Conservation (phyloP, 805 yeast genomes). For the Saccharomycopsis sp. region DNA sequence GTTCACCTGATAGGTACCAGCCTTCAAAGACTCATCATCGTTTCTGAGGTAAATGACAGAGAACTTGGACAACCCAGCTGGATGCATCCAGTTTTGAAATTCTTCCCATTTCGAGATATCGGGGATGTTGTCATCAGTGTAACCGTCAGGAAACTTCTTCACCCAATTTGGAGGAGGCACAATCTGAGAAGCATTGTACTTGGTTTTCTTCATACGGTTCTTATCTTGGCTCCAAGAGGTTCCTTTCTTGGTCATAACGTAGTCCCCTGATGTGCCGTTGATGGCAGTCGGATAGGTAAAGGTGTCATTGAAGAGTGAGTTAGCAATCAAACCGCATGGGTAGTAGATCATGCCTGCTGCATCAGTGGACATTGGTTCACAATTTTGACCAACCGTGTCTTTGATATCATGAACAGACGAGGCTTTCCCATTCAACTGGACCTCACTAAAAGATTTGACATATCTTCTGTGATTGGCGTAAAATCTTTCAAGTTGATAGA, state of each 20-base stretch:
- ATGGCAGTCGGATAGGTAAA: slow-evolving; percentile 41
- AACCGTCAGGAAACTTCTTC: slow-evolving; percentile 72
- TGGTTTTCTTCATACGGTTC: slow-evolving; percentile 61
- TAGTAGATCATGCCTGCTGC: slow-evolving; percentile 56
- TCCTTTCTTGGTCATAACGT: slow-evolving; percentile 37
- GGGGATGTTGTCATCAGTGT: slow-evolving; percentile 74
- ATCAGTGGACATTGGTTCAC: slow-evolving; percentile 53
- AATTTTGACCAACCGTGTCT: slow-evolving; percentile 33
- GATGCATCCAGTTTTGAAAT: slow-evolving; percentile 96
- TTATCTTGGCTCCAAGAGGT: slow-evolving; percentile 85
- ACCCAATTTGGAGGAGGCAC: slow-evolving; percentile 96
- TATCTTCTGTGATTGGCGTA: slow-evolving; percentile 93
- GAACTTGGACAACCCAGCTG: slow-evolving; percentile 88
- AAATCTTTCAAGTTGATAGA: slow-evolving; percentile 82
- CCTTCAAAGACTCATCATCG: slow-evolving; percentile 41
- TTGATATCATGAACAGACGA: slow-evolving; percentile 42
- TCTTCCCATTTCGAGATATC: slow-evolving; percentile 70
- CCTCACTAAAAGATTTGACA: slow-evolving; percentile 74
- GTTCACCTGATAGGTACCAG: slow-evolving; percentile 59
- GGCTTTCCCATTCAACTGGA: slow-evolving; percentile 73
- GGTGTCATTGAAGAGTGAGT: slow-evolving; percentile 86
- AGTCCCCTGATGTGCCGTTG: slow-evolving; percentile 29
- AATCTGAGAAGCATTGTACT: slow-evolving; percentile 56
- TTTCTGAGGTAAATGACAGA: slow-evolving; percentile 76
- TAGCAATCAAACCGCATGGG: slow-evolving; percentile 95